phyloP scores from a whole-genome alignment of 1,284 basidiomycete species.

The Trichosporon sp. region DNA sequence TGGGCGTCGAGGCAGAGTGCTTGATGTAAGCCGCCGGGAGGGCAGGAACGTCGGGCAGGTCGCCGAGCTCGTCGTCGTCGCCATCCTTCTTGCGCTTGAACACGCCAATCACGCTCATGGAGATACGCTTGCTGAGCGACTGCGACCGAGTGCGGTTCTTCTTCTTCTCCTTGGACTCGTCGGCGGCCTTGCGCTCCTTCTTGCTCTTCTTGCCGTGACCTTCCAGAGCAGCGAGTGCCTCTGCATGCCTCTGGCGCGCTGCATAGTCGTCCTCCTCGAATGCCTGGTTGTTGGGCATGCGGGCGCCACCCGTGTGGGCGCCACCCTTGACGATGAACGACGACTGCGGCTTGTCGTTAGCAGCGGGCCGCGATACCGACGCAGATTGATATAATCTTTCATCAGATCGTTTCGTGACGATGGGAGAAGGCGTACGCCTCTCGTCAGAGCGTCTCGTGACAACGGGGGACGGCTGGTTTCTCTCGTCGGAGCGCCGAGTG shows the following conservation, averaged over 20 bases:
- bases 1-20: not conserved
- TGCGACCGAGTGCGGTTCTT: conserved; percentile 1
- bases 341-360: not conserved
- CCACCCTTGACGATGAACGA: not conserved
- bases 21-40: conserved; percentile 1
- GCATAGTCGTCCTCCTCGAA: not conserved
- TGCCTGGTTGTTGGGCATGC: not conserved
- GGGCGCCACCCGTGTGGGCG: not conserved
- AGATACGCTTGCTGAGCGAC: conserved; percentile 13
- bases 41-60: conserved; percentile 9
- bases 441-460: not conserved
- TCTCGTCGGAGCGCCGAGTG: not conserved
- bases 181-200: not conserved
- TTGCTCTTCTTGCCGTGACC: not conserved
- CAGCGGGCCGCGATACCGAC: not conserved
- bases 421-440: not conserved
- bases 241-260: not conserved
- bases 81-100: conserved; percentile 11
- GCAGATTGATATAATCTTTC: not conserved
- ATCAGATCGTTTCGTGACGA: not conserved
- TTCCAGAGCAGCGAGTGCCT: not conserved
- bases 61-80: not conserved
- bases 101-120: conserved; percentile 4
- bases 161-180: not conserved
- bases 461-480: not conserved